phyloP scores from a whole-genome alignment of 2,329 filamentous ascomycete species.

The Penicillium nordicum region DNA sequence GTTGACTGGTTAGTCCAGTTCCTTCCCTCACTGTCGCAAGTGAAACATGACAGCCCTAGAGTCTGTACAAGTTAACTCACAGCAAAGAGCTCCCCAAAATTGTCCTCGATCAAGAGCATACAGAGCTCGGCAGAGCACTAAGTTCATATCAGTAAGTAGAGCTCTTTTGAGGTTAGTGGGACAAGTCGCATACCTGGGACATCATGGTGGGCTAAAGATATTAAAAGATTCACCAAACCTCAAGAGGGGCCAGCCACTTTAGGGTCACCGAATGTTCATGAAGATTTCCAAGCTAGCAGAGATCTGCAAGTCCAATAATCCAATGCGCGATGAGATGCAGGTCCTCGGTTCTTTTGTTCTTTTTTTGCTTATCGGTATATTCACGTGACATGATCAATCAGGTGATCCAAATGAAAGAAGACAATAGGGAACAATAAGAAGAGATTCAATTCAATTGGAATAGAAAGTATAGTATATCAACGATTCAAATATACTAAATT shows the following conservation, averaged over 20 bases:
- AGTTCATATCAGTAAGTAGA: slow-evolving; percentile 23
- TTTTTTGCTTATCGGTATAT: slow-evolving; percentile 27
- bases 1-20: slow-evolving; percentile 9
- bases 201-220: slow-evolving; percentile 52
- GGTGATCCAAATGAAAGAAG: slow-evolving; percentile 6
- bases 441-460: background rate
- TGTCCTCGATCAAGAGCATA: slow-evolving; percentile 80
- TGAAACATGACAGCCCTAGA: background rate
- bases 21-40: slow-evolving; percentile 3
- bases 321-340: slow-evolving; percentile 2
- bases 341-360: slow-evolving; percentile 12
- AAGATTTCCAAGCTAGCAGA: slow-evolving; percentile 4
- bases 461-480: background rate
- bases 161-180: slow-evolving; percentile 18
- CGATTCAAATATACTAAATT: background rate
- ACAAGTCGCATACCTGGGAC: slow-evolving; percentile 51
- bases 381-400: slow-evolving; percentile 20
- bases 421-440: background rate
- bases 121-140: slow-evolving; percentile 81
- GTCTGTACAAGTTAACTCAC: slow-evolving; percentile 54
- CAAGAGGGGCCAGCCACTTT: slow-evolving; percentile 65
- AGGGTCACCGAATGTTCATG: slow-evolving; percentile 61
- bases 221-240: slow-evolving; percentile 65
- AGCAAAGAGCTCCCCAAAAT: slow-evolving; percentile 86
- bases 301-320: slow-evolving; percentile 4